These are phyloP conservation scores for Scytalidium lignicola DNA, from an alignment of 2,329 filamentous ascomycete genomes.

Conservation along the genomic window DNA sequence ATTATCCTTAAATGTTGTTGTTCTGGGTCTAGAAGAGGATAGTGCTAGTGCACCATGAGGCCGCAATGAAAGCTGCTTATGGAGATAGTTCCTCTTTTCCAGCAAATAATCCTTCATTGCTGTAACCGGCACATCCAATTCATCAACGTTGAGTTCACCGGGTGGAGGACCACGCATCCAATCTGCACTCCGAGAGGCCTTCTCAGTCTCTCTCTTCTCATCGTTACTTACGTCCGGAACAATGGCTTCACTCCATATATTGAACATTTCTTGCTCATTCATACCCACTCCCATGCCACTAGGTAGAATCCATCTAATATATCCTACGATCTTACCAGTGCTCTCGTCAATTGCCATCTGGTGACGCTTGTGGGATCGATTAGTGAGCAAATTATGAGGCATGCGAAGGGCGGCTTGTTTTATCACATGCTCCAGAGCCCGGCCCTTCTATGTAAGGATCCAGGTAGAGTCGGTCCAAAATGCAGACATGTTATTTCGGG, in stretches of 20 bases:
- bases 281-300: no score
- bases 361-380: conserved; percentile 13
- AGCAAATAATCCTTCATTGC: conserved; percentile 1
- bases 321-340: conserved; percentile 17
- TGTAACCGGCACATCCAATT: no score
- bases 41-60: no score
- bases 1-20: no score
- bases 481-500: conserved; percentile 22
- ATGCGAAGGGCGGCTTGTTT: neutral
- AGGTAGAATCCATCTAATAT: conserved; percentile 18
- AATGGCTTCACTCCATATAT: neutral
- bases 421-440: conserved; percentile 27
- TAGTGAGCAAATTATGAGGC: conserved; percentile 2
- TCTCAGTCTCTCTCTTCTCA: neutral
- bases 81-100: neutral
- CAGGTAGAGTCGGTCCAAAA: conserved; percentile 21
- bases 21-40: no score
- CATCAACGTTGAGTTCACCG: no score
- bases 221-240: neutral
- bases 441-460: conserved; percentile 32
- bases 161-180: no score
- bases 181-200: no score
- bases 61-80: neutral
- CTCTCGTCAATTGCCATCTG: conserved; percentile 17
- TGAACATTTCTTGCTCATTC: no score